Percentiles rank a stretch among this genome's conserved stretches.
These are phyloP conservation scores for Boletus subcaerulescens DNA, from an alignment of 768 basidiomycete species.

Conservation along the genomic window DNA sequence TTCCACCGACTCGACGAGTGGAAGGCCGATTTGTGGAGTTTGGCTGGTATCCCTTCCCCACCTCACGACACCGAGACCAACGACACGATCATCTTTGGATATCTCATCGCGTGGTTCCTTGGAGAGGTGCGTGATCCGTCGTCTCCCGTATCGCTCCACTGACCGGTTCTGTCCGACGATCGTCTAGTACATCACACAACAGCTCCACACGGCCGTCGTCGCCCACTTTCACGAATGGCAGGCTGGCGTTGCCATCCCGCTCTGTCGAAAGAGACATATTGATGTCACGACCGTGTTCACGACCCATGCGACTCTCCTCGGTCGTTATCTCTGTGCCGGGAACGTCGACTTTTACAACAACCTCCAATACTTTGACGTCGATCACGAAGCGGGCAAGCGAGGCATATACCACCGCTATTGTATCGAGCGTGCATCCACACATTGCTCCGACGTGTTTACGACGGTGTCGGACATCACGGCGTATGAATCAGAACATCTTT, in stretches of 20 bases:
- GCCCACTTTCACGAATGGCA: conserved; percentile 99
- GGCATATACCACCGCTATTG: conserved; percentile 99
- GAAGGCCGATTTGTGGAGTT: conserved; percentile 98
- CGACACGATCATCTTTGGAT: conserved; percentile 96
- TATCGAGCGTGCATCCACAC: conserved; percentile 91
- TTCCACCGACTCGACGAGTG: conserved; percentile 93
- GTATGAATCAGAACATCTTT: conserved; percentile 91
- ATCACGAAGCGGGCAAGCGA: conserved; percentile 98
- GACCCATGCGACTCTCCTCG: conserved; percentile 96
- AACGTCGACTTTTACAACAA: conserved; percentile 99
- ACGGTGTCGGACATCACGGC: conserved; percentile 98
- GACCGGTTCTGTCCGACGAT: conserved; percentile 5
- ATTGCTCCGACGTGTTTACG: conserved; percentile 98
- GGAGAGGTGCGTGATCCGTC: conserved; percentile 70
- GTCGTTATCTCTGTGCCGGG: conserved; percentile 97
- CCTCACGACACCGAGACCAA: conserved; percentile 98
- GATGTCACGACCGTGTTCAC: conserved; percentile 99
- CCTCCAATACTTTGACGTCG: conserved; percentile 98
- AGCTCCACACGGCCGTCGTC: conserved; percentile 82
- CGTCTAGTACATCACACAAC: conserved; percentile 71
- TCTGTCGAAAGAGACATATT: conserved; percentile 94
- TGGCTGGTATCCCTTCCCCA: conserved; percentile 96
- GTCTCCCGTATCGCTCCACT: conserved; percentile 4
- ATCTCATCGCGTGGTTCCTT: conserved; percentile 99
- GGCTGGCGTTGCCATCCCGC: conserved; percentile 90